A percentile compares a stretch with the other conserved stretches of the same genome.
Evolutionary conservation across 306 rosid species (phyloP).

Genomic region (Quillaja saponaria): DNA sequence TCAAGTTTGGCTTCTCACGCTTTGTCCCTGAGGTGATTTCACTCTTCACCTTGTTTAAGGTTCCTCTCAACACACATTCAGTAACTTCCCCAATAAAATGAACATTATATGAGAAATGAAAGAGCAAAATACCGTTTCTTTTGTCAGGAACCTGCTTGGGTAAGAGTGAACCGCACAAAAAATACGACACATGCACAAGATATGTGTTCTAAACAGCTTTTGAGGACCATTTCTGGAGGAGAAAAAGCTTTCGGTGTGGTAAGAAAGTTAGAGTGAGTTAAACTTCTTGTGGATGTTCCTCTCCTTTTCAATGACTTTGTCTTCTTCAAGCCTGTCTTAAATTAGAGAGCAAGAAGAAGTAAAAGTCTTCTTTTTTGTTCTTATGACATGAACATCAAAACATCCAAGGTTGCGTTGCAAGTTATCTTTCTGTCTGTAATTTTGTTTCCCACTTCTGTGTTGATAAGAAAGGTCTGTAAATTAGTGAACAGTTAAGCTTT

Average conservation of each 20-base stretch:
- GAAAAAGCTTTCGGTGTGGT: slow-evolving; percentile 25
- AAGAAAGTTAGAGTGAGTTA: slow-evolving; percentile 37
- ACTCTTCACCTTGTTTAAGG: background rate
- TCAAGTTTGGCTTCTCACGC: slow-evolving; percentile 89
- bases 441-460: slow-evolving; percentile 6
- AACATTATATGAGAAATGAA: slow-evolving; percentile 4
- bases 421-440: slow-evolving; percentile 2
- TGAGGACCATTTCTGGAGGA: slow-evolving; percentile 71
- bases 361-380: slow-evolving; percentile 17
- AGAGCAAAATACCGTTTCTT: slow-evolving; percentile 15
- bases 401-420: too few species aligned
- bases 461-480: background rate
- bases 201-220: slow-evolving; percentile 73
- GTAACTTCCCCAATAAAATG: too few species aligned
- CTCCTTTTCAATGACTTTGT: slow-evolving; percentile 4
- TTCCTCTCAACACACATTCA: background rate
- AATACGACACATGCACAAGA: slow-evolving; percentile 65
- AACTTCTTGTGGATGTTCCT: too few species aligned
- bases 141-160: slow-evolving; percentile 98
- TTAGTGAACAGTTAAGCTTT: background rate
- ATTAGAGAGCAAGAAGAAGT: slow-evolving; percentile 14
- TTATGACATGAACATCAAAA: too few species aligned
- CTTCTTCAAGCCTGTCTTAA: background rate
- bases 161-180: slow-evolving; percentile 74
- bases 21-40: slow-evolving; percentile 75